phyloP scores from a whole-genome alignment of 257 asterid genomes.

The Dorcoceras hygrometricum region DNA sequence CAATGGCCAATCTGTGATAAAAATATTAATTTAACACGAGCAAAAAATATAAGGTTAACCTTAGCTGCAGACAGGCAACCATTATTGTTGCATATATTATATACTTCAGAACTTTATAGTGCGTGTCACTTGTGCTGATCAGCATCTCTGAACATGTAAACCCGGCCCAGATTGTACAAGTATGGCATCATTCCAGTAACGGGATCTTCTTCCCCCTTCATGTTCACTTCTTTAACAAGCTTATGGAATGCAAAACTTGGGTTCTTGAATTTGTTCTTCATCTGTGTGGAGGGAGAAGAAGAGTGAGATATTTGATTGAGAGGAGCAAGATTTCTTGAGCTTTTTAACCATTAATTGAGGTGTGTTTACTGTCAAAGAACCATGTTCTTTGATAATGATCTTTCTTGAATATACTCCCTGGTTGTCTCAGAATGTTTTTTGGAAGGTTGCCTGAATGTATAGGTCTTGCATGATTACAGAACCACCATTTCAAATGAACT shows the following conservation, averaged over 20 bases:
- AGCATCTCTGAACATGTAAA: no score
- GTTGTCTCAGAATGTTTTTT: background rate
- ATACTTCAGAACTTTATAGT: no score
- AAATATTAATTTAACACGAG: no score
- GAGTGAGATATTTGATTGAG: background rate
- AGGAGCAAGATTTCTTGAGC: conserved; percentile 15
- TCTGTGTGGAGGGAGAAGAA: background rate
- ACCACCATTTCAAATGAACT: no score
- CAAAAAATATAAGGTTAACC: no score
- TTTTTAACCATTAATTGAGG: background rate
- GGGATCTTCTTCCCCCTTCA: no score
- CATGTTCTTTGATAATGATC: background rate
- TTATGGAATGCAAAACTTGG: background rate
- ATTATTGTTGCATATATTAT: no score
- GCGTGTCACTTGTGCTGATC: no score
- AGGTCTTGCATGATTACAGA: background rate
- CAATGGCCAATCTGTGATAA: no score
- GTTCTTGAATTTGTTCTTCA: background rate
- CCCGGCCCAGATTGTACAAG: background rate
- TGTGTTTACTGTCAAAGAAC: background rate
- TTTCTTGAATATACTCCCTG: background rate
- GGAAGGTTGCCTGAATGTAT: background rate
- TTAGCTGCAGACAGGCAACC: no score
- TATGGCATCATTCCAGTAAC: background rate
- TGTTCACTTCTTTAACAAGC: background rate